Percentiles rank a stretch among this genome's conserved stretches.
phyloP scores from a whole-genome alignment of 164 flowering plant species.

The Aristolochia contorta region DNA sequence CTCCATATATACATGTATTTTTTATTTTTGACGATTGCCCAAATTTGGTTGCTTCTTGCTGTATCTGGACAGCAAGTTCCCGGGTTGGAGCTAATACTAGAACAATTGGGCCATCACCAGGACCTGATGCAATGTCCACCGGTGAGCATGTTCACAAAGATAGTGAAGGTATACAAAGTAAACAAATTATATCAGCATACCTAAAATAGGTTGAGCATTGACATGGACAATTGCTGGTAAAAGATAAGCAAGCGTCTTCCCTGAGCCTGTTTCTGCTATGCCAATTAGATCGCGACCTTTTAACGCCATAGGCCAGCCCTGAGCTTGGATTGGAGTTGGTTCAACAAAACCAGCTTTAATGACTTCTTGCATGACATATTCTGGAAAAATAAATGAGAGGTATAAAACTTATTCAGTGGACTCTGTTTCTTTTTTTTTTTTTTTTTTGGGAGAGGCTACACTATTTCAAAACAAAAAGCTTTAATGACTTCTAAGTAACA shows the following conservation, averaged over 20 bases:
- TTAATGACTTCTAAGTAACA: too few relatives aligned
- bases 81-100: slow-evolving; percentile 98
- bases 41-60: slow-evolving; percentile 92
- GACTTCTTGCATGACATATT: slow-evolving; percentile 94
- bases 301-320: slow-evolving; percentile 99
- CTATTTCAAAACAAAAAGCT: too few relatives aligned
- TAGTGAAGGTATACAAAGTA: too few relatives aligned
- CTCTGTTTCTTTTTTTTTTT: too few relatives aligned
- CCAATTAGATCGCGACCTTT: slow-evolving; percentile 99
- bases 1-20: slow-evolving; percentile 93
- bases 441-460: too few relatives aligned
- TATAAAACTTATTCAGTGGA: not conserved
- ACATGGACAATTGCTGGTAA: slow-evolving; percentile 99
- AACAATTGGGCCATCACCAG: slow-evolving; percentile 99
- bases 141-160: too few relatives aligned
- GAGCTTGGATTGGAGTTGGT: slow-evolving; percentile 97
- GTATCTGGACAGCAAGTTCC: slow-evolving; percentile 99
- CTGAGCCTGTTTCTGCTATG: slow-evolving; percentile 99
- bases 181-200: slow-evolving; percentile 22
- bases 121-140: slow-evolving; percentile 34
- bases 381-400: slow-evolving; percentile 23
- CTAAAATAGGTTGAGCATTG: slow-evolving; percentile 93
- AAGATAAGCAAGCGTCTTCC: slow-evolving; percentile 93
- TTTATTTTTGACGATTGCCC: slow-evolving; percentile 94
- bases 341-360: slow-evolving; percentile 89